Percentiles rank a stretch among this genome's conserved stretches.
phyloP scores from a whole-genome alignment of 495 filamentous ascomycete genomes.

The Cryomyces antarcticus region DNA sequence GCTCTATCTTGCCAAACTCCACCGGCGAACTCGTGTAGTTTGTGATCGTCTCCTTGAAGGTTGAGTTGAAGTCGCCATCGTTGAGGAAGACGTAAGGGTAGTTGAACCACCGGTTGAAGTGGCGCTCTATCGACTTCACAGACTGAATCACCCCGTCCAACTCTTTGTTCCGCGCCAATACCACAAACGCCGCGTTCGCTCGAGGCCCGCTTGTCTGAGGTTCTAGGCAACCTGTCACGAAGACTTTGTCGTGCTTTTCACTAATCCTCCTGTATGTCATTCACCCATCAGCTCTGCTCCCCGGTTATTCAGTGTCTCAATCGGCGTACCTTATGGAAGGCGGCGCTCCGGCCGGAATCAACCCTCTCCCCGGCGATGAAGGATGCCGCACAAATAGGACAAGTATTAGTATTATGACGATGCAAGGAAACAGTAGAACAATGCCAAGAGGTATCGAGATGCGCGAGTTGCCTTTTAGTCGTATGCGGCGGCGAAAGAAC shows the following conservation, averaged over 20 bases:
- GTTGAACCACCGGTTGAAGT: conserved; percentile 98
- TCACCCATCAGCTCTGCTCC: neutral
- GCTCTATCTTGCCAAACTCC: conserved; percentile 88
- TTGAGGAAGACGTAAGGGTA: conserved; percentile 99
- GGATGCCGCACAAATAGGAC: conserved; percentile 82
- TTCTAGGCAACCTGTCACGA: conserved; percentile 71
- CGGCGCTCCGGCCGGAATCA: conserved; percentile 79
- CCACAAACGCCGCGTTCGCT: conserved; percentile 89
- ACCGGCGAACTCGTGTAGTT: conserved; percentile 77
- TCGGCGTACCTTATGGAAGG: conserved; percentile 67
- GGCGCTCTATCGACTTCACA: conserved; percentile 90
- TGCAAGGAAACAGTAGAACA: conserved; percentile 78
- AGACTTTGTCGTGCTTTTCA: conserved; percentile 92
- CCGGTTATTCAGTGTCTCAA: neutral
- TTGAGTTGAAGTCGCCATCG: conserved; percentile 86
- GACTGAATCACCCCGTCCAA: conserved; percentile 89
- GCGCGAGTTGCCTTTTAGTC: conserved; percentile 81
- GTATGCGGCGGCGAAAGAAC: conserved; percentile 74
- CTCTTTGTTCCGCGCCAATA: conserved; percentile 92
- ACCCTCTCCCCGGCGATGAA: conserved; percentile 54
- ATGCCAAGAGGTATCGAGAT: conserved; percentile 87
- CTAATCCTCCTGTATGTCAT: conserved; percentile 61
- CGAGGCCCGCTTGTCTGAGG: conserved; percentile 45
- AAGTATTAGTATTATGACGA: conserved; percentile 79
- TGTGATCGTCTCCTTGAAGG: conserved; percentile 68